phyloP scores from a whole-genome alignment of 2,329 filamentous ascomycete species.

The Aspergillus tubingensis region DNA sequence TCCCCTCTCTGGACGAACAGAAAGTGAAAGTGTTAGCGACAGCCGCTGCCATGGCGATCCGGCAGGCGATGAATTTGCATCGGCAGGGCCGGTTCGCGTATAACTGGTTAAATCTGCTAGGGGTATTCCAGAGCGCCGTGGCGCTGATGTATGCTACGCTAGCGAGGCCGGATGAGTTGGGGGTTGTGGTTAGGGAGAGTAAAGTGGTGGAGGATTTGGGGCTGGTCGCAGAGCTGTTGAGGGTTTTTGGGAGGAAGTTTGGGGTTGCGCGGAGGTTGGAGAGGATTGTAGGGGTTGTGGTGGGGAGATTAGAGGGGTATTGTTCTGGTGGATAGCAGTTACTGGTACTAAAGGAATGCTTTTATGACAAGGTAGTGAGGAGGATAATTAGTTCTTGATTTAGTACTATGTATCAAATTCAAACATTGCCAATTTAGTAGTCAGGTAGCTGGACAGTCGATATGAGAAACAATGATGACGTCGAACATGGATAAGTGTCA shows the following conservation, averaged over 20 bases:
- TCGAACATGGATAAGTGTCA: too few relatives aligned
- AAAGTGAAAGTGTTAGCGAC: conserved; percentile 43
- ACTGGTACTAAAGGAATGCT: too few relatives aligned
- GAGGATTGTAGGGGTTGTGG: conserved; percentile 23
- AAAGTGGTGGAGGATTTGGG: conserved; percentile 25
- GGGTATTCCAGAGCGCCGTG: conserved; percentile 46
- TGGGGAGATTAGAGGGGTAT: background rate
- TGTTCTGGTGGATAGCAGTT: background rate
- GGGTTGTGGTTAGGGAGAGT: conserved; percentile 17
- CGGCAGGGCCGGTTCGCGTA: conserved; percentile 45
- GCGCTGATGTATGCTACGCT: conserved; percentile 50
- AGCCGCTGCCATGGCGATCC: conserved; percentile 48
- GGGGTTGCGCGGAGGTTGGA: conserved; percentile 25
- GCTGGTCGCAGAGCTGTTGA: conserved; percentile 23
- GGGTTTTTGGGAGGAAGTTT: conserved; percentile 27
- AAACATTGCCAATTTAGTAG: too few relatives aligned
- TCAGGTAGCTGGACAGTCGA: too few relatives aligned
- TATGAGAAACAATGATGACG: too few relatives aligned
- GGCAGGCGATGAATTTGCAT: conserved; percentile 43
- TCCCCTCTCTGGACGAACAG: conserved; percentile 38
- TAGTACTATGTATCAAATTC: too few relatives aligned
- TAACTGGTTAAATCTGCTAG: conserved; percentile 47
- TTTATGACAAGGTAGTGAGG: too few relatives aligned
- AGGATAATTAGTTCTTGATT: too few relatives aligned
- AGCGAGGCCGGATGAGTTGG: conserved; percentile 36